phyloP scores from a whole-genome alignment of 2,329 filamentous ascomycete genomes.

The Dothidotthia symphoricarpi region DNA sequence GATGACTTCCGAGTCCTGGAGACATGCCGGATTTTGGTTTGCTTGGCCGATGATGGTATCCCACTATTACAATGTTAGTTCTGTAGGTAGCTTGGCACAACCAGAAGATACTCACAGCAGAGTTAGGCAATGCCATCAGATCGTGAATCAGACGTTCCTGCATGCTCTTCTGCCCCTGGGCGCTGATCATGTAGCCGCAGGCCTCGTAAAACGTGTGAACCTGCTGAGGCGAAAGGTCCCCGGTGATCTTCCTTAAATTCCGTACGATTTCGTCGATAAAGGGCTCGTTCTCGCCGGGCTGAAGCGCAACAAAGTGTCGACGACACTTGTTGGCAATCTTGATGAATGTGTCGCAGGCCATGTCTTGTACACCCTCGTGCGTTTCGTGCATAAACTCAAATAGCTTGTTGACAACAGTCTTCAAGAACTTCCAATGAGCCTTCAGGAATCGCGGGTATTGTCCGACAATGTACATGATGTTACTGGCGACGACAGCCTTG shows the following conservation, averaged over 20 bases:
- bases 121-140: conserved; percentile 89
- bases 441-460: conserved; percentile 98
- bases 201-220: conserved; percentile 99
- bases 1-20: conserved; percentile 92
- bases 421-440: conserved; percentile 99
- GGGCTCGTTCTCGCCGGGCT: conserved; percentile 89
- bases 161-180: conserved; percentile 89
- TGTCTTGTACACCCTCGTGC: conserved; percentile 98
- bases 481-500: conserved; percentile 97
- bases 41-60: conserved; percentile 89
- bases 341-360: conserved; percentile 99
- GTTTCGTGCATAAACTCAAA: conserved; percentile 99
- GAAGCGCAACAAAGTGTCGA: conserved; percentile 92
- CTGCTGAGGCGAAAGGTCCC: conserved; percentile 91
- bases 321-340: conserved; percentile 99
- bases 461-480: conserved; percentile 99
- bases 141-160: conserved; percentile 90
- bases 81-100: not conserved
- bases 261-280: conserved; percentile 99
- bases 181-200: conserved; percentile 98
- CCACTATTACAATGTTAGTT: conserved; percentile 56
- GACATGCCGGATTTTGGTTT: conserved; percentile 76
- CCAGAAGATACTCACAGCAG: conserved; percentile 53
- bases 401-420: conserved; percentile 98
- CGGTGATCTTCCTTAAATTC: conserved; percentile 93